Evolutionary conservation across 371 early-diverging fungal genomes (phyloP).

Genomic region (Nosema muscidifuracis): DNA sequence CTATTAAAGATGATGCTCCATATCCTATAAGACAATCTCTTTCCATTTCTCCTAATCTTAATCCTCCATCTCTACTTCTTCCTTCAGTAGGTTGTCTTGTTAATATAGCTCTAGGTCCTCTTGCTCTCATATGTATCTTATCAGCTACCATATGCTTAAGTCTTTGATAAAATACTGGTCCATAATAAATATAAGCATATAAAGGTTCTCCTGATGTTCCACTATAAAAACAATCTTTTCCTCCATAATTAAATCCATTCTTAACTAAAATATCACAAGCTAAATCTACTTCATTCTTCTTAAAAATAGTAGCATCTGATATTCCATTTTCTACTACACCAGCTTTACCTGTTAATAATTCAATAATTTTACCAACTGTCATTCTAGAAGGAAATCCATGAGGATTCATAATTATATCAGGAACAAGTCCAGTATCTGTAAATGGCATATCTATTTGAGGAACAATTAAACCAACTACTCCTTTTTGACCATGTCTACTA

Average conservation of each 20-base stretch:
- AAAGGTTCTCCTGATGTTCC: constrained; percentile 79
- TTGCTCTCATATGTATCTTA: constrained; percentile 94
- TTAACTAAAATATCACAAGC: constrained; percentile 82
- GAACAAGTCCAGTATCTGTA: constrained; percentile 81
- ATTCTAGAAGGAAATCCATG: constrained; percentile 99
- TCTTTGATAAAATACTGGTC: constrained; percentile 93
- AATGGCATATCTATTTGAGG: constrained; percentile 97
- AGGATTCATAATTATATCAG: constrained; percentile 99
- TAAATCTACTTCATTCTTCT: constrained; percentile 81
- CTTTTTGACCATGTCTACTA: constrained; percentile 98
- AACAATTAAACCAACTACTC: constrained; percentile 91
- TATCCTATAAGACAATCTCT: constrained; percentile 92
- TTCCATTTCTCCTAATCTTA: constrained; percentile 97
- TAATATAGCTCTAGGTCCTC: constrained; percentile 82
- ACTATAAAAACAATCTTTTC: constrained; percentile 77
- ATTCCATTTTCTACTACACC: constrained; percentile 82
- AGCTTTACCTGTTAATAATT: constrained; percentile 90
- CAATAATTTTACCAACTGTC: constrained; percentile 99
- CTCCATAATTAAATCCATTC: constrained; percentile 90
- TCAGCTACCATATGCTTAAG: constrained; percentile 99
- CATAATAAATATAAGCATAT: constrained; percentile 89
- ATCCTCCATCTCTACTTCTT: constrained; percentile 88
- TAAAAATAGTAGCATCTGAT: constrained; percentile 81
- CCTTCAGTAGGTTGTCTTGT: constrained; percentile 97
- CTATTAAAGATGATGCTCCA: constrained; percentile 80